Base-by-base conservation (phyloP, 306 rosid species). In the Arachis hypogaea region DNA sequence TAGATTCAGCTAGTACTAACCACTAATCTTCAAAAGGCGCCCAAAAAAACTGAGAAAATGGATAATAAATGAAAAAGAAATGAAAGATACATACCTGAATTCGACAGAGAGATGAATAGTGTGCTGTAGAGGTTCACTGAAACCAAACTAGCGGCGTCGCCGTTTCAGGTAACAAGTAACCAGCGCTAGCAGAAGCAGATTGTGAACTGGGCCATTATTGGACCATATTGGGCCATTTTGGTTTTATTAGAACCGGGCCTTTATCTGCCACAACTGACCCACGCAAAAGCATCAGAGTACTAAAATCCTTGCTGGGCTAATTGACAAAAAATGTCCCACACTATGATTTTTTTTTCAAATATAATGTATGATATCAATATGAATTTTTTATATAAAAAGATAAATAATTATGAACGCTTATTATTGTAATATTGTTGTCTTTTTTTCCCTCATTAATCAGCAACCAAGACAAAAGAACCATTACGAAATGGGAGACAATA, bases 1-100 rank as follows among this genome's bases (percentile, higher is more conserved):
- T 14, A 36, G 43, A 75, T 43, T 46, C 66, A 56, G 12, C 11
- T 11, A 9, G 11, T n/a, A 52, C 28, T 51, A 52, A 52, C 58
- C 58, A 50, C 6, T 64, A 8, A 54, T 22, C 50, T 10, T 14
- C 8, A 40, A 46, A 41, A 60, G 1, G 28, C 28, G 28, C 28
- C 28, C 28, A 6, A 54, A 29, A 45, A 10, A 59, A 12, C 6
- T 52, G 58, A 49, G n/a, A 16, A 55, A 59, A 42, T 9, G 11
- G 7, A 28, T 5, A 40, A 59, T 11, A 40, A 10, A 11, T 1
- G 42, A 62, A 29, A 2, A 77, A 77, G n/a, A 28, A 7, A 40
- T 28, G 44, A 70, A 63, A 1, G 52, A 54, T 12, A 44, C 28
- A 65, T 28, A 77, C 67, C 81, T 68, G 49, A 11, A 12, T 33